Evolutionary conservation across 179 eudicot genomes (phyloP).

Genomic region (Silene coronaria): DNA sequence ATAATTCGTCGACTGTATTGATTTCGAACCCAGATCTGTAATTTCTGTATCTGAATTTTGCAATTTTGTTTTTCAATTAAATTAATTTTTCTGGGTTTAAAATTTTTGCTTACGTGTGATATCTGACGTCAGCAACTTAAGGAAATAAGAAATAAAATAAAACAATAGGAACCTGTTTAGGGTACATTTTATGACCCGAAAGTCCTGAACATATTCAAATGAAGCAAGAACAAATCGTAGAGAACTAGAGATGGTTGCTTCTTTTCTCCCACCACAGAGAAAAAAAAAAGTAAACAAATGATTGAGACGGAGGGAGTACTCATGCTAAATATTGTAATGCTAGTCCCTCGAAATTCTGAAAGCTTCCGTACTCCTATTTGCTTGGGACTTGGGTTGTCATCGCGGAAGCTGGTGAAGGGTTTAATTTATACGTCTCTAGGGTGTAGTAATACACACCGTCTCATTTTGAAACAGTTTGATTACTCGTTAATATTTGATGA

Average conservation of each 20-base stretch:
- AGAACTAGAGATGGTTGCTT: no score
- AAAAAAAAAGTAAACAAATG: no score
- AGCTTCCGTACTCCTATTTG: no score
- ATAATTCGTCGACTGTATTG: not conserved
- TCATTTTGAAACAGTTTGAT: not conserved
- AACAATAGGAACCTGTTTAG: not conserved
- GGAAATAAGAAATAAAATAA: not conserved
- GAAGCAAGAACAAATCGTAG: not conserved
- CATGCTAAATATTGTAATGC: no score
- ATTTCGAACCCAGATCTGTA: conserved; percentile 6
- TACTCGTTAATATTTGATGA: not conserved
- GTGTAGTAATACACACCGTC: not conserved
- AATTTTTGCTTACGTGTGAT: conserved; percentile 4
- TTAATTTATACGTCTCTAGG: not conserved
- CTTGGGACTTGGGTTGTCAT: no score
- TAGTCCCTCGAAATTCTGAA: no score
- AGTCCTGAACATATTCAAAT: not conserved
- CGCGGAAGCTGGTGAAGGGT: no score
- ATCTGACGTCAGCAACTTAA: conserved; percentile 16
- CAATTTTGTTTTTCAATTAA: not conserved
- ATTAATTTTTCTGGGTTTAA: conserved; percentile 12
- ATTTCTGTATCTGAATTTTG: not conserved
- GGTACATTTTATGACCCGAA: not conserved
- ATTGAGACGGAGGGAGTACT: no score
- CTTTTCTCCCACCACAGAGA: no score